These are phyloP conservation scores for Diaporthe caulivora DNA, from an alignment of 2,329 filamentous ascomycete genomes.

Conservation along the genomic window DNA sequence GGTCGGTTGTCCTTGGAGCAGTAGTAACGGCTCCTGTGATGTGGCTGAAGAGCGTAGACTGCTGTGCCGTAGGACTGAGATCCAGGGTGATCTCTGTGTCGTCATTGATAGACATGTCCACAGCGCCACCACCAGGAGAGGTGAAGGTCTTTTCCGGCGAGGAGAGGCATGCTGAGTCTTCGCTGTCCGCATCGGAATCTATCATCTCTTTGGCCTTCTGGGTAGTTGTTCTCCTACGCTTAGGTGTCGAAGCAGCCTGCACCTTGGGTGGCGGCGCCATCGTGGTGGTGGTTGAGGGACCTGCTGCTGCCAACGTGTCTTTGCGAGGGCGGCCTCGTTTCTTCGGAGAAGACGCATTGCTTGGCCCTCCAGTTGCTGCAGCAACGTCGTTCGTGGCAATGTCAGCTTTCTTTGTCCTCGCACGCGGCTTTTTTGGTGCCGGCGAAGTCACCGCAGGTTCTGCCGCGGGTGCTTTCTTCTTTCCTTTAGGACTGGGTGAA, in stretches of 20 bases:
- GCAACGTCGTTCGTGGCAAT: slow-evolving; percentile 48
- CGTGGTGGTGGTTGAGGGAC: not conserved
- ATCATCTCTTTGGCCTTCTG: slow-evolving; percentile 57
- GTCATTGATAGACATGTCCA: slow-evolving; percentile 60
- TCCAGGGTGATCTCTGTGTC: slow-evolving; percentile 59
- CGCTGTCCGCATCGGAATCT: slow-evolving; percentile 62
- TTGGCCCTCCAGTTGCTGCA: slow-evolving; percentile 48
- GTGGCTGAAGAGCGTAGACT: slow-evolving; percentile 60
- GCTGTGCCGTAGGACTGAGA: slow-evolving; percentile 54
- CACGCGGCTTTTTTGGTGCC: slow-evolving; percentile 44
- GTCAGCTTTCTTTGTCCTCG: slow-evolving; percentile 50
- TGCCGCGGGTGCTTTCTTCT: slow-evolving; percentile 37
- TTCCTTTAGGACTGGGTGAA: slow-evolving; percentile 32
- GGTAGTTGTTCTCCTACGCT: slow-evolving; percentile 43
- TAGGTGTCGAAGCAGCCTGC: slow-evolving; percentile 45
- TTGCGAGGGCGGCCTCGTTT: slow-evolving; percentile 59
- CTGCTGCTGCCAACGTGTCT: slow-evolving; percentile 37
- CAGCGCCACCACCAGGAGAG: slow-evolving; percentile 50
- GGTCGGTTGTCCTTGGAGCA: slow-evolving; percentile 63
- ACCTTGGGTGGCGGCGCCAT: slow-evolving; percentile 41
- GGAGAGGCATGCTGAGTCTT: slow-evolving; percentile 45
- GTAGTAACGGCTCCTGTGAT: slow-evolving; percentile 68
- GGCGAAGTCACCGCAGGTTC: not conserved
- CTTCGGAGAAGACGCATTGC: slow-evolving; percentile 48
- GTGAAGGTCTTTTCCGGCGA: slow-evolving; percentile 57